Conservation (phyloP, 225 moss, liverwort and hornwort genomes). For the Pleurozium schreberi region DNA sequence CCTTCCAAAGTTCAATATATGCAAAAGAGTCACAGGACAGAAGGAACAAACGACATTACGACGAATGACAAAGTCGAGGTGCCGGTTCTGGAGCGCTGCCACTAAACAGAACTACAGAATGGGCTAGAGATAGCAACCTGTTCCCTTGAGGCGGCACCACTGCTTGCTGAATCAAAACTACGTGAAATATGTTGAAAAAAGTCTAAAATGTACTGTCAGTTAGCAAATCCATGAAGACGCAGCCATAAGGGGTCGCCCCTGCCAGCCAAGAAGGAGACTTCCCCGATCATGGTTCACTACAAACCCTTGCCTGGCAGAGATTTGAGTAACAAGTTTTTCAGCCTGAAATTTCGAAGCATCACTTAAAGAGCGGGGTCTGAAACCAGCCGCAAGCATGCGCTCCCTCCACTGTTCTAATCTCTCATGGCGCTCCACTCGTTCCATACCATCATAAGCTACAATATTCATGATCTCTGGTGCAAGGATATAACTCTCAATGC, state of each 20-base stretch:
- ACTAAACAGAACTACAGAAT: too few relatives aligned
- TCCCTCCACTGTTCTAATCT: constrained; percentile 35
- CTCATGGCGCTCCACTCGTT: constrained; percentile 38
- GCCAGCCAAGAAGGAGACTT: constrained; percentile 38
- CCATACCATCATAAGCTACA: constrained; percentile 38
- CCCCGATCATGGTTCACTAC: constrained; percentile 22
- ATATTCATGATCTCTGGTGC: constrained; percentile 51
- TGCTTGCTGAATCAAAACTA: too few relatives aligned
- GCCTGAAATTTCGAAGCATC: constrained; percentile 20
- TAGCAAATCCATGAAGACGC: constrained; percentile 48
- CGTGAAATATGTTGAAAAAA: too few relatives aligned
- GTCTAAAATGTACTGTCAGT: not conserved
- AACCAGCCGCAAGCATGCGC: constrained; percentile 27
- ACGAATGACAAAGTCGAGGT: too few relatives aligned
- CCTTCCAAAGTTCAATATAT: too few relatives aligned
- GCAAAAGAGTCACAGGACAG: too few relatives aligned
- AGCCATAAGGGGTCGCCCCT: constrained; percentile 29
- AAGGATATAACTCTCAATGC: constrained; percentile 31
- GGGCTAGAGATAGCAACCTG: too few relatives aligned
- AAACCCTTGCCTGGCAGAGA: constrained; percentile 17
- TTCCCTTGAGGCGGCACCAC: too few relatives aligned
- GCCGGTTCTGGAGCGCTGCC: too few relatives aligned
- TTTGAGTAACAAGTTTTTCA: constrained; percentile 25
- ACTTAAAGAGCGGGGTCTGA: constrained; percentile 28
- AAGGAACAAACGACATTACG: too few relatives aligned